Evolutionary conservation across 371 early-diverging fungal genomes (phyloP).

Genomic region (Capillidium heterosporum): DNA sequence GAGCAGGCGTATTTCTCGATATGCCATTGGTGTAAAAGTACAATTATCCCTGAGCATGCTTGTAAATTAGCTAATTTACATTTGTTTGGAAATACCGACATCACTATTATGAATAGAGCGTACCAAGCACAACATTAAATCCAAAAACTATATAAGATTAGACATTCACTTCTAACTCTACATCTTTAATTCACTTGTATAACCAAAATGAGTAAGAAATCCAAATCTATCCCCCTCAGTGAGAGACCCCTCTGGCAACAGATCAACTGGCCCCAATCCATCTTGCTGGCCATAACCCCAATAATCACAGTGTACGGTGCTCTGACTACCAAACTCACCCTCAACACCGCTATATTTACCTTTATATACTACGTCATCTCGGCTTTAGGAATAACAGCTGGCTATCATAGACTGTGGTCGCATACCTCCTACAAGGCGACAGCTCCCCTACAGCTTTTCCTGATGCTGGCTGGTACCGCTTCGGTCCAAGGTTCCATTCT

Average conservation of each 20-base stretch:
- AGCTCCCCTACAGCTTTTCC: conserved; percentile 28
- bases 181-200: not conserved
- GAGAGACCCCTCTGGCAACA: conserved; percentile 6
- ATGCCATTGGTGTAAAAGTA: too few species aligned
- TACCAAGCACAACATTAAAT: too few species aligned
- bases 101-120: too few species aligned
- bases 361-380: conserved; percentile 63
- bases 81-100: too few species aligned
- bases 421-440: conserved; percentile 58
- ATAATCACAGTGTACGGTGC: conserved; percentile 63
- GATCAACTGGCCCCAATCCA: conserved; percentile 67
- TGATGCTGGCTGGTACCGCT: conserved; percentile 44
- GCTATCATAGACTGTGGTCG: conserved; percentile 69
- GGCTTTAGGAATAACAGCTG: conserved; percentile 75
- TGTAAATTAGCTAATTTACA: too few species aligned
- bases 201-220: not conserved
- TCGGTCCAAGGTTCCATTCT: conserved; percentile 66
- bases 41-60: too few species aligned
- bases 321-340: conserved; percentile 37
- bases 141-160: too few species aligned
- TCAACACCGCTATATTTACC: conserved; percentile 55
- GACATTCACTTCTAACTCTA: too few species aligned
- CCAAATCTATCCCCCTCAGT: not conserved
- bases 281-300: conserved; percentile 53
- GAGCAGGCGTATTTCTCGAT: too few species aligned